Conservation (phyloP, 2,329 filamentous ascomycete genomes). For the Raffaelea ambrosiae region DNA sequence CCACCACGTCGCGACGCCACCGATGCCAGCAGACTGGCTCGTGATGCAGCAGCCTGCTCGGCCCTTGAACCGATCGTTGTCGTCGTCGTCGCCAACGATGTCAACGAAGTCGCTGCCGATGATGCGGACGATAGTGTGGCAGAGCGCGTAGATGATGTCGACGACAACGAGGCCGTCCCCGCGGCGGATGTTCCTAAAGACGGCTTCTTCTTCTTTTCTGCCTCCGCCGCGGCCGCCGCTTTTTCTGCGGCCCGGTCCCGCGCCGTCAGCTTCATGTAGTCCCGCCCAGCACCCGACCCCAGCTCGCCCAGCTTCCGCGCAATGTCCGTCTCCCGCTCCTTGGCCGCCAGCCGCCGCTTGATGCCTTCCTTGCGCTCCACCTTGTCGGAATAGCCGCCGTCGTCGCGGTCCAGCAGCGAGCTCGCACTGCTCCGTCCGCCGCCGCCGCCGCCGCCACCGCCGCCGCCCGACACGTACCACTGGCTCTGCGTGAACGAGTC, state of each 20-base stretch:
- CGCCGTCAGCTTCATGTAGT: constrained; percentile 52
- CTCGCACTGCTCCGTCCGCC: constrained; percentile 40
- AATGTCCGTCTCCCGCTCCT: constrained; percentile 66
- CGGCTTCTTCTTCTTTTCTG: neutral
- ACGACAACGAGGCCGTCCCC: neutral
- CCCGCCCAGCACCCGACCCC: constrained; percentile 57
- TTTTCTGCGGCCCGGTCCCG: neutral
- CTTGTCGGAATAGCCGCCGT: constrained; percentile 42
- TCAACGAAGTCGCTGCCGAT: neutral
- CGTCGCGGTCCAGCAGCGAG: constrained; percentile 56
- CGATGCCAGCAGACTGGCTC: constrained; percentile 10
- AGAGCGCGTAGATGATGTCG: too few species aligned
- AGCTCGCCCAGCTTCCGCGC: constrained; percentile 57
- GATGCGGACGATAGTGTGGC: neutral
- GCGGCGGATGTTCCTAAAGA: neutral
- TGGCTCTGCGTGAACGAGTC: constrained; percentile 51
- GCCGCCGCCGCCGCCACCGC: too few species aligned
- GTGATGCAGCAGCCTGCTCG: constrained; percentile 10
- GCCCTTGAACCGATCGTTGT: constrained; percentile 7
- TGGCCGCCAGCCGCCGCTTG: constrained; percentile 53
- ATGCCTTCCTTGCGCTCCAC: constrained; percentile 58
- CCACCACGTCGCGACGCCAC: constrained; percentile 5
- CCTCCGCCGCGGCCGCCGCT: neutral
- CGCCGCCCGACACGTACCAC: constrained; percentile 38
- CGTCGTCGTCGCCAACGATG: neutral